Evolutionary conservation across 2,329 filamentous ascomycete genomes (phyloP), one percentile per base, ranked within the genome.

Genomic region (Cyanodermella asteris): DNA sequence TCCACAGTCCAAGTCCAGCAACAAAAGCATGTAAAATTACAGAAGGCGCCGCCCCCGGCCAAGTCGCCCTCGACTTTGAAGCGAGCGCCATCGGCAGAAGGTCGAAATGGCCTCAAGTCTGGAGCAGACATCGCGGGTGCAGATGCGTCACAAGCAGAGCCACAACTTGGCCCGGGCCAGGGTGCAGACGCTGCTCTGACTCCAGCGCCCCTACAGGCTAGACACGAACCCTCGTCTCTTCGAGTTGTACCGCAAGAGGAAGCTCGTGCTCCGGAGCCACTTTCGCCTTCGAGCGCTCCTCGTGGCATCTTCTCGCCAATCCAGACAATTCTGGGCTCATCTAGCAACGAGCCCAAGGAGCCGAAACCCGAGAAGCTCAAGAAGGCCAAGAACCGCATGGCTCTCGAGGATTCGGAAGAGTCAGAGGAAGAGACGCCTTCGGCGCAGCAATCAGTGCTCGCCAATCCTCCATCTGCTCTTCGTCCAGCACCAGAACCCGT

Each of bases 371-470:
- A 59, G 29, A 65, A 67, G 44, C 53, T 60, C 21, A 64, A 57
- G 29, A 59, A 60, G 34, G 60, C 68, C 2, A 69, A 66, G 33
- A 51, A 63, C 10, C 64, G 71, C 13, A 56, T 71, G 32, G 68
- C 71, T 27, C 54, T 80, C 8, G 74, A 80, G 38, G 72, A 75
- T 34, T 72, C 74, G 22, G 72, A 75, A 32, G 61, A 60, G 26
- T 62, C 62, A 5, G 56, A 53, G 13, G 43, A 53, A 19, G 57
- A 50, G 21, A 50, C 52, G 23, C 49, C 48, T 16, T 30, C 33
- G 3, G 28, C 36, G 11, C 50, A 60, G 33, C 53, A 55, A 3
- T 50, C 54, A 22, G 37, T 43, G 24, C 39, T 50, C 23, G 39
- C 50, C 14, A 18, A 27, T 10, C 28, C 31, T 17, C 30, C 35